phyloP scores from a whole-genome alignment of 2,329 filamentous ascomycete genomes.

The Apiospora malaysiana region DNA sequence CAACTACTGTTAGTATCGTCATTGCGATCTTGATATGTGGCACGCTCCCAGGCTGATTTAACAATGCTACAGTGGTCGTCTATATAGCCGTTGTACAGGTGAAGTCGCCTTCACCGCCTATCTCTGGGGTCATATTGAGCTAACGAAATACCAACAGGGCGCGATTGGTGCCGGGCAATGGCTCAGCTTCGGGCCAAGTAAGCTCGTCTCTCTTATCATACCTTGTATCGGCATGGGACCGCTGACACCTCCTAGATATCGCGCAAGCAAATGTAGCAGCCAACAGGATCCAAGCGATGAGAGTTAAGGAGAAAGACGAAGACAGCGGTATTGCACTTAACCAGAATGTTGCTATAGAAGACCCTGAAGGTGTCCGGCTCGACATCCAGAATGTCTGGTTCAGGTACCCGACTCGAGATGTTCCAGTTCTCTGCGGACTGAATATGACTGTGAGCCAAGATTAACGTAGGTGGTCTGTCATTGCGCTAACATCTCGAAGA shows the following conservation, averaged over 20 bases:
- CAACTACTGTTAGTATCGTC: slow-evolving; percentile 55
- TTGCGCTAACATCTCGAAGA: slow-evolving; percentile 35
- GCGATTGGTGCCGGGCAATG: slow-evolving; percentile 71
- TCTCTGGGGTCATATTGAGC: neutral
- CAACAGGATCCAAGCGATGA: slow-evolving; percentile 60
- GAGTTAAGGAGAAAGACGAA: slow-evolving; percentile 45
- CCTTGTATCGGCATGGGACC: neutral
- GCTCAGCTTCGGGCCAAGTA: slow-evolving; percentile 68
- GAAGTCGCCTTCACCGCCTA: neutral
- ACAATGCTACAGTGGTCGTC: slow-evolving; percentile 48
- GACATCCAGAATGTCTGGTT: slow-evolving; percentile 64
- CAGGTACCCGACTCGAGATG: slow-evolving; percentile 63
- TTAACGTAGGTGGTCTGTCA: neutral
- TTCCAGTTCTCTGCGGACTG: slow-evolving; percentile 63
- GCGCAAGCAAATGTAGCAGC: slow-evolving; percentile 64
- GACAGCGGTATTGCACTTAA: slow-evolving; percentile 36
- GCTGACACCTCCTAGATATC: slow-evolving; percentile 44
- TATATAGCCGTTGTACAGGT: slow-evolving; percentile 66
- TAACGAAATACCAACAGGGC: slow-evolving; percentile 39
- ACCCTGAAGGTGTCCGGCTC: slow-evolving; percentile 56
- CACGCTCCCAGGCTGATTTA: too few species aligned
- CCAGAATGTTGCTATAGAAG: slow-evolving; percentile 43
- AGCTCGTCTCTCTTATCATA: neutral
- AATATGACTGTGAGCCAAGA: slow-evolving; percentile 53
- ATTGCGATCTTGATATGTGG: too few species aligned